A percentile compares a stretch with the other conserved stretches of the same genome.
Conservation (phyloP, 768 basidiomycete genomes). For the Podaxis rugospora region DNA sequence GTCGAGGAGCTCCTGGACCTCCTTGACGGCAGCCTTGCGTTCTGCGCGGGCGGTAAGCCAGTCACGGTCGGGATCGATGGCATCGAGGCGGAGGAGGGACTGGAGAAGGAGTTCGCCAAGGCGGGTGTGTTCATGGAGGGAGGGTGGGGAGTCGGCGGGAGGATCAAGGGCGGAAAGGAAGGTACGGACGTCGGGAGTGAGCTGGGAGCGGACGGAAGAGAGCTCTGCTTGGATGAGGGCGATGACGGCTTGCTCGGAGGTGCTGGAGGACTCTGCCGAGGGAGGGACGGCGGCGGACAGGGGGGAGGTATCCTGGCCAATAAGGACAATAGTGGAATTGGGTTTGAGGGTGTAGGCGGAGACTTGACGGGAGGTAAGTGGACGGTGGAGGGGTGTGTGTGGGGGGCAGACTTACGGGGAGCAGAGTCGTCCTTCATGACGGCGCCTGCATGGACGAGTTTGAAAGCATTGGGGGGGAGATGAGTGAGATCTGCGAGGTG, state of each 20-base stretch:
- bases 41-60: constrained; percentile 78
- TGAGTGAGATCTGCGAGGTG: constrained; percentile 72
- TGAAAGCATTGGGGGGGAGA: constrained; percentile 66
- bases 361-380: constrained; percentile 35
- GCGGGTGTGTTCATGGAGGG: constrained; percentile 39
- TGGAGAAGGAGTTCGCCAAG: constrained; percentile 84
- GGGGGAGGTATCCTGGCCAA: constrained; percentile 36
- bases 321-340: constrained; percentile 66
- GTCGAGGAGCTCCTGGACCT: constrained; percentile 81
- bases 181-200: constrained; percentile 51
- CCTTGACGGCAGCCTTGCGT: constrained; percentile 82
- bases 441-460: constrained; percentile 86
- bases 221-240: constrained; percentile 53
- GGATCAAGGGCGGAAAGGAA: constrained; percentile 37
- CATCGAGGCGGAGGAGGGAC: constrained; percentile 82
- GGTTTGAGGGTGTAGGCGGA: constrained; percentile 70
- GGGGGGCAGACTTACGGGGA: constrained; percentile 44
- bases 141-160: constrained; percentile 16
- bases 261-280: constrained; percentile 16
- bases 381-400: background rate
- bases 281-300: constrained; percentile 21
- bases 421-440: constrained; percentile 82
- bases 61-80: constrained; percentile 63
- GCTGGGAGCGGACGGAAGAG: constrained; percentile 42
- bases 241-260: constrained; percentile 50